Base-by-base conservation (phyloP, 768 basidiomycete species). In the Termitomyces sp. region DNA sequence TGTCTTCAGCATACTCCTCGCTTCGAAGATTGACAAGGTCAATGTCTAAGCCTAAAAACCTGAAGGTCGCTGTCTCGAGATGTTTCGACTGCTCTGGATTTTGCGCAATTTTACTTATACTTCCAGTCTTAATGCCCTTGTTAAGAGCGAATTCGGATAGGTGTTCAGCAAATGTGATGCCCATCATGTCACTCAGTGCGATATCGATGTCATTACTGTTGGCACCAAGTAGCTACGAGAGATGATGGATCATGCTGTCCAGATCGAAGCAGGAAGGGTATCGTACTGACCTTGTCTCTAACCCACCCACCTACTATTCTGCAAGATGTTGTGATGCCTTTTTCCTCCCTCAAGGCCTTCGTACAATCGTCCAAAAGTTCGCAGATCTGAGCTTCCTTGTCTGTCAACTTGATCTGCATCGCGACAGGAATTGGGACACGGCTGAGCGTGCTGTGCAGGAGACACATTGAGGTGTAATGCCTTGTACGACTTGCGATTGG, bases 221-320 rank as follows among this genome's bases (percentile, higher is more conserved):
- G 17, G 80, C 76, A 11, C 86, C 88, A 35, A 98, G 79, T 44
- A 98, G 76, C 97, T 94, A 64, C 58, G 53, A 27, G 56, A 37
- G 39, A 35, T 47, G 5, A 19, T 28, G 27, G 54, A 44, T 49
- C 25, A 47, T 28, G 39, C n/a, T 28, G 30, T 39, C 48, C 43
- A 21, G 50, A 32, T 40, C 28, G 30, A 39, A 23, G 7, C 23
- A 16, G 21, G 40, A 37, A 50, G n/a, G 1, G 19, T 34, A 42
- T 34, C 41, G 23, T 43, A 66, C 62, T 68, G 54, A 94, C 96
- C 86, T 99, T 99, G 71, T 99, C 97, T 65, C 97, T 79, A 44
- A 98, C 97, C 97, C 97, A 99, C 19, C 97, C 97, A 17, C 97
- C 97, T 11, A 94, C 97, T 46, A 99, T 91, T 62, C 97, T 81